Evolutionary conservation across 2,329 filamentous ascomycete species (phyloP).

Genomic region (Cladophialophora bantiana): DNA sequence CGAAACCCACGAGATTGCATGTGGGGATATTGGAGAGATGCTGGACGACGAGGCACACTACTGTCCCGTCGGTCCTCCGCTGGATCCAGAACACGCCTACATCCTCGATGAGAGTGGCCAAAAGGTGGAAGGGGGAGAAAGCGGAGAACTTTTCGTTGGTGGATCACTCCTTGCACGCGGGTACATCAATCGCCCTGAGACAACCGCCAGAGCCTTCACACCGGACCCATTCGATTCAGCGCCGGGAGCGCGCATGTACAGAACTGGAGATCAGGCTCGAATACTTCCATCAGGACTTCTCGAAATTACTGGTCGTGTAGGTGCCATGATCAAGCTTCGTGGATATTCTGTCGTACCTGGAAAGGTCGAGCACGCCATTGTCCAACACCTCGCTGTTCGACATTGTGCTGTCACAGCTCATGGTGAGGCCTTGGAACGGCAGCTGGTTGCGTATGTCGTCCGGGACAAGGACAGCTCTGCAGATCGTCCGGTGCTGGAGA

Average conservation of each 20-base stretch:
- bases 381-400: slow-evolving; percentile 72
- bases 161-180: slow-evolving; percentile 76
- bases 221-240: slow-evolving; percentile 68
- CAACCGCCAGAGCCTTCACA: slow-evolving; percentile 74
- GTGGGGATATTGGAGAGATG: slow-evolving; percentile 75
- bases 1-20: slow-evolving; percentile 81
- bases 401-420: slow-evolving; percentile 76
- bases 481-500: slow-evolving; percentile 67
- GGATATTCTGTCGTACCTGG: slow-evolving; percentile 80
- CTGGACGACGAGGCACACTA: slow-evolving; percentile 69
- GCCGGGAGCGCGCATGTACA: slow-evolving; percentile 73
- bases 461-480: slow-evolving; percentile 66
- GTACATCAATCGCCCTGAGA: slow-evolving; percentile 81
- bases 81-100: slow-evolving; percentile 73
- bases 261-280: slow-evolving; percentile 74
- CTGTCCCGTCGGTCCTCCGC: slow-evolving; percentile 75
- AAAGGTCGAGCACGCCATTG: slow-evolving; percentile 76
- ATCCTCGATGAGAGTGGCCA: slow-evolving; percentile 74
- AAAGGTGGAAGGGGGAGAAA: slow-evolving; percentile 66
- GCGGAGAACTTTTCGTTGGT: slow-evolving; percentile 77
- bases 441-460: slow-evolving; percentile 79
- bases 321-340: slow-evolving; percentile 80
- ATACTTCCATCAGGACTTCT: slow-evolving; percentile 71
- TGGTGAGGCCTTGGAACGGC: slow-evolving; percentile 76
- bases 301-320: slow-evolving; percentile 78